Base-by-base conservation (phyloP, 2,329 filamentous ascomycete species). In the Ophiostoma piceae region DNA sequence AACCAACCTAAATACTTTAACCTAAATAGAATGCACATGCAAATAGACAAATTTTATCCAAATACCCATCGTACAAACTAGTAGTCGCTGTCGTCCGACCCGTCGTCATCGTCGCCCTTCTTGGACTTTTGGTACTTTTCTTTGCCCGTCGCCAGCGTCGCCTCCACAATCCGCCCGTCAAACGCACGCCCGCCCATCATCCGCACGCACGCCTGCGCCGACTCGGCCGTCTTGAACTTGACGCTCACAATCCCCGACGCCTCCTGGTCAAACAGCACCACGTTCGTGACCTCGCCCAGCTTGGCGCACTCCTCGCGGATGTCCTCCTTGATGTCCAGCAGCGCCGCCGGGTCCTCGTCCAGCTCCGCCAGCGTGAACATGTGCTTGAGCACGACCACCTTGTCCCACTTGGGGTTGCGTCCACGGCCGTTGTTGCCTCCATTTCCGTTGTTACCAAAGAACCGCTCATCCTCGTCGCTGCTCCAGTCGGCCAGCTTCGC, bases 401-500 rank as follows among this genome's bases (percentile, higher is more conserved):
- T 96, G 75, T 94, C 91, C 80, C 87, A 90, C 75, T 83, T 84
- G 69, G 80, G 78, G 60, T 76, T 77, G 54, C 69, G 54, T 11
- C 62, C 11, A 84, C 83, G 11, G 75, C 73, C n/a, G 35, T 29
- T 29, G 26, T 29, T 29, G 26, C 26, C 26, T 29, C 57, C 62
- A 8, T 35, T 35, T 35, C 62, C 62, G 60, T 22, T 35, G 62
- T 16, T 39, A 41, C 66, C 62, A 22, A 35, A 29, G 79, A 72
- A 67, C 39, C 66, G 66, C 67, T 81, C 85, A 35, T 90, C 86
- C 69, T 94, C 90, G 77, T 98, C 94, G 76, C 97, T 94, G 76
- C 92, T 91, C 95, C 95, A 99, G 79, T 98, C 94, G 3, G 93
- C 91, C 43, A 98, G 87, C 80, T 94, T 94, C 67, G 92, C 94